Base-by-base conservation (phyloP, 306 rosid genomes). In the Hippophae gyantsensis region DNA sequence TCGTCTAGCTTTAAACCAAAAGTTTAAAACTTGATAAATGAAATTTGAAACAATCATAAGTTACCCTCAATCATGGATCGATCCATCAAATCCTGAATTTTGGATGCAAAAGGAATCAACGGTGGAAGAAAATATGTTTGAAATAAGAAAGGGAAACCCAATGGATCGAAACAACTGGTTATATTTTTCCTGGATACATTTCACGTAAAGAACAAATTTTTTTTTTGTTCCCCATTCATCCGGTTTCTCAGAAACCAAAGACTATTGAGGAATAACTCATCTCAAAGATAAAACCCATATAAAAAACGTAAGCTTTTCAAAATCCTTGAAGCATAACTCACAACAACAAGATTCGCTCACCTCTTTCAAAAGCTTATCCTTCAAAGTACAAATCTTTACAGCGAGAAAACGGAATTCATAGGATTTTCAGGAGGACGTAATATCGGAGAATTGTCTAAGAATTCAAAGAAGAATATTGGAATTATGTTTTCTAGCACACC, bases 361-460 rank as follows among this genome's bases (percentile, higher is more conserved):
- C 97, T 82, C 56, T 70, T 12, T 1, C 26, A 55, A 56, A 60
- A 44, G 66, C 56, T 56, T 69, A 26, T 40, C 49, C 63, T 72
- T 41, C 68, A 70, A 79, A 76, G 52, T 65, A 58, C 45, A 48
- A 77, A 69, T 42, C 78, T 74, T 64, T 60, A 23, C 48, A 58
- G 65, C 53, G 44, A 42, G 65, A 54, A 70, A 58, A 49, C 6
- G 38, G 57, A 65, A 78, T 72, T 50, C 0, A 18, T 18, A 75
- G 78, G 72, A 75, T 61, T 74, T 60, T 57, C 54, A 68, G 70
- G 72, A 52, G 59, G 76, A 78, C 74, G 78, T 64, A 61, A 71
- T 80, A 83, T 78, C 86, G 70, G 68, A 41, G 76, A 64, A 80
- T 73, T 65, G 63, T 60, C 54, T 10, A 61, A 62, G 40, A 76